phyloP scores from a whole-genome alignment of 768 basidiomycete species.

The Mycena haematopus region DNA sequence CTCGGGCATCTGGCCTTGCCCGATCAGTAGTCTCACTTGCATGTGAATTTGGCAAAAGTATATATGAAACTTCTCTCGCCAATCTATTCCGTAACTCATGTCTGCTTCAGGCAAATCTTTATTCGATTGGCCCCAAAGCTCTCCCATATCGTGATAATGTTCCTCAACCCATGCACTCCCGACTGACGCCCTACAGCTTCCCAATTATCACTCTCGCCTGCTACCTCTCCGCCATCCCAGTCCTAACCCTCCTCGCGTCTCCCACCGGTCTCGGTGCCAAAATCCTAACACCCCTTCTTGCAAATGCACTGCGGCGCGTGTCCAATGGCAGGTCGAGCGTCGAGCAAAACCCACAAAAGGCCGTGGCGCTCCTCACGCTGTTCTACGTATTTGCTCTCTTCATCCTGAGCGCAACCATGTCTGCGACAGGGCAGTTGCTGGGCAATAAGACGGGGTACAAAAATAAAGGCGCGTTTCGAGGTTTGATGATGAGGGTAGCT shows the following conservation, averaged over 20 bases:
- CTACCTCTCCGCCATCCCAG: slow-evolving; percentile 1
- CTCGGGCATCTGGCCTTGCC: too few relatives aligned
- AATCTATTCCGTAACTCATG: too few relatives aligned
- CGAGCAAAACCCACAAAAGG: slow-evolving; percentile 4
- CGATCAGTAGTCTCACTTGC: too few relatives aligned
- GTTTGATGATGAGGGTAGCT: neutral
- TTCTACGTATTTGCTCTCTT: slow-evolving; percentile 3
- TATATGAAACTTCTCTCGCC: too few relatives aligned
- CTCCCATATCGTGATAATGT: too few relatives aligned
- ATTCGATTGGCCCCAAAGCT: too few relatives aligned
- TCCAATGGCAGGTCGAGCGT: neutral
- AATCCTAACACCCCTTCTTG: neutral
- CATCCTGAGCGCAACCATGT: slow-evolving; percentile 11
- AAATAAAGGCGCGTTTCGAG: too few relatives aligned
- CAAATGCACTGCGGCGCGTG: neutral
- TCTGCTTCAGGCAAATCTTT: too few relatives aligned
- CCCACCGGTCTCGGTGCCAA: neutral
- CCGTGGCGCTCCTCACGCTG: neutral
- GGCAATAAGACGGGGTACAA: neutral
- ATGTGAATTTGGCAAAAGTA: too few relatives aligned
- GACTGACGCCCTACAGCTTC: neutral
- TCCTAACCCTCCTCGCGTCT: neutral
- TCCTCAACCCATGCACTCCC: too few relatives aligned
- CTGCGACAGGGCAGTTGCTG: slow-evolving; percentile 3
- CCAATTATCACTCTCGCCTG: neutral